Evolutionary conservation across 495 filamentous ascomycete species (phyloP), one percentile per base, ranked within the genome.

Genomic region (Neurospora sp.): DNA sequence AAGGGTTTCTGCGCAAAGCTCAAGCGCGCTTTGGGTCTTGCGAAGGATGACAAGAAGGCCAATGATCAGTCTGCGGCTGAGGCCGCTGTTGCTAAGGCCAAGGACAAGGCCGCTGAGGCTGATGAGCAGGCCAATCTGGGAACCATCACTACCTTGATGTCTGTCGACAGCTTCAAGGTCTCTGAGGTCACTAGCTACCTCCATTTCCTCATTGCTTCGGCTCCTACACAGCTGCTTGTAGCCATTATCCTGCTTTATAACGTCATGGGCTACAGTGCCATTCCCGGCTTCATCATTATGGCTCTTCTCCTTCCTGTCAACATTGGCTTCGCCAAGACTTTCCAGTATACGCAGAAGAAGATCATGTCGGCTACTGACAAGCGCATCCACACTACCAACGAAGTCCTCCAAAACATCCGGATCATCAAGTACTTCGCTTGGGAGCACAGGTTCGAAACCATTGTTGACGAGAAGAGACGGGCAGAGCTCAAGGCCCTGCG

Each of bases 401-500:
- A 99, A 81, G 92, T 98, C 9, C 86, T 99, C 31, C 95, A 96
- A 78, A 99, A 98, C 76, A 98, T 99, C 76, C 89, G 96, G 40
- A 98, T 99, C 77, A 98, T 99, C 88, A 99, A 99, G 81, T 99
- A 94, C 82, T 99, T 99, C 80, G 95, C 96, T 3, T 99, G 96
- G 96, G 96, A 99, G 81, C 90, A 92, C 74, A 92, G 96, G 10
- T 99, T 97, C 82, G 87, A 91, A 66, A 88, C 90, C 20, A 90
- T 94, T 71, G 93, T 99, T 18, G 89, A 94, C 74, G 95, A 97
- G 80, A 97, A 96, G 79, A 88, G 96, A 70, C 84, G 85, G 20
- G 87, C 87, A 4, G 96, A 99, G 80, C 85, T 99, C 37, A 89
- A 87, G 75, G 89, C 91, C 39, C 78, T 98, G 75, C 90, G 96